Evolutionary conservation across 1,139 yeast genomes (phyloP).

Genomic region (Blastobotrys persicus): DNA sequence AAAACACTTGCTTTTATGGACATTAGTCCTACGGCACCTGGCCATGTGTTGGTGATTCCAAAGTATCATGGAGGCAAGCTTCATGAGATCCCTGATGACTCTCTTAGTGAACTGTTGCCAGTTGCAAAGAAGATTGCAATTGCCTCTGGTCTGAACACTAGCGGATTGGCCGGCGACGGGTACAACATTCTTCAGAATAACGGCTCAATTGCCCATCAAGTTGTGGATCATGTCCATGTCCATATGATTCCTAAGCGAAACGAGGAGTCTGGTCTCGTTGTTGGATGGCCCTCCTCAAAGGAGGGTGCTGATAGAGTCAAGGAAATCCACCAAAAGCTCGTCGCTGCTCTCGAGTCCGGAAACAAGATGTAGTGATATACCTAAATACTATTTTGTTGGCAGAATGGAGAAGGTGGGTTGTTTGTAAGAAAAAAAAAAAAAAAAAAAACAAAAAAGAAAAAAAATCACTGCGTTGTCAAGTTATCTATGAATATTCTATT

Average conservation of each 20-base stretch:
- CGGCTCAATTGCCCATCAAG: slow-evolving; percentile 91
- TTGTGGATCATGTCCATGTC: slow-evolving; percentile 93
- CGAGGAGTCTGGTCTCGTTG: slow-evolving; percentile 65
- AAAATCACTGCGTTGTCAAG: slow-evolving; percentile 2
- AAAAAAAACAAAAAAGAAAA: slow-evolving; percentile 3
- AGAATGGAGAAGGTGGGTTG: neutral
- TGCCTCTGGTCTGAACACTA: slow-evolving; percentile 61
- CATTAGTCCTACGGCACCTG: slow-evolving; percentile 85
- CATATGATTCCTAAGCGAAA: slow-evolving; percentile 89
- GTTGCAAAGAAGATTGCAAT: slow-evolving; percentile 80
- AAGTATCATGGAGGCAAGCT: slow-evolving; percentile 89
- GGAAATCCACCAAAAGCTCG: slow-evolving; percentile 59
- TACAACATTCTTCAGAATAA: slow-evolving; percentile 90
- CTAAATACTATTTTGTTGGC: neutral
- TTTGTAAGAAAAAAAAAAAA: slow-evolving; percentile 3
- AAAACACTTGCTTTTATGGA: slow-evolving; percentile 81
- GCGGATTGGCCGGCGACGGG: slow-evolving; percentile 67
- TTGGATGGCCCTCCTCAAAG: slow-evolving; percentile 89
- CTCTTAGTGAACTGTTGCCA: slow-evolving; percentile 79
- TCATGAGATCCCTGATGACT: slow-evolving; percentile 89
- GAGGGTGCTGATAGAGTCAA: slow-evolving; percentile 62
- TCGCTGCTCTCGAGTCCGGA: slow-evolving; percentile 42
- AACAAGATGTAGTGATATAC: slow-evolving; percentile 6
- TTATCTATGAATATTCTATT: slow-evolving; percentile 5
- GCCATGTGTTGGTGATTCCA: slow-evolving; percentile 86